Conservation (phyloP, 2,329 filamentous ascomycete species). For the Xylaria sp. region DNA sequence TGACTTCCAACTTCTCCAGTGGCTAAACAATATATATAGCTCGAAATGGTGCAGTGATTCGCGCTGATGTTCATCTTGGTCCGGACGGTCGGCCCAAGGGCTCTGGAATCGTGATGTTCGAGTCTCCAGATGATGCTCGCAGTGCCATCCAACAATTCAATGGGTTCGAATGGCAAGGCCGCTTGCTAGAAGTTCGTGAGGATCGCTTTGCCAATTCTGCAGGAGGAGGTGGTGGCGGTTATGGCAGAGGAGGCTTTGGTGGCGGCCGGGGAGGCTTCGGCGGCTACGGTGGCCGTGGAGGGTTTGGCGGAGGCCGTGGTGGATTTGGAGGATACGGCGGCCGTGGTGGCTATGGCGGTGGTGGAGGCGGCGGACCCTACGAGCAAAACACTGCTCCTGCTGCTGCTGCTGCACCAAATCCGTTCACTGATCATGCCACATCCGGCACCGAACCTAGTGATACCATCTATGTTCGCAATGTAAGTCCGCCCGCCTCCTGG, state of each 20-base stretch:
- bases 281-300: constrained; percentile 59
- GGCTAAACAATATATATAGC: constrained; percentile 52
- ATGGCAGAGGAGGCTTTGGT: constrained; percentile 62
- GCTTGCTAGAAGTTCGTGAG: constrained; percentile 91
- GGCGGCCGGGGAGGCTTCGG: constrained; percentile 63
- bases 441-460: constrained; percentile 85
- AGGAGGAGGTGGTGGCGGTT: constrained; percentile 68
- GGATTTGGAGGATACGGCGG: constrained; percentile 57
- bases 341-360: constrained; percentile 56
- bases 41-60: constrained; percentile 82
- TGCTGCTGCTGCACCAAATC: constrained; percentile 75
- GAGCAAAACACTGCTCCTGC: constrained; percentile 43
- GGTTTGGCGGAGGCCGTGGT: constrained; percentile 58
- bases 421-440: constrained; percentile 93
- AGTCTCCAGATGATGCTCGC: constrained; percentile 91
- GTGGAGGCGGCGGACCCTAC: constrained; percentile 33
- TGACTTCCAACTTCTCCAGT: background rate
- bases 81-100: constrained; percentile 95
- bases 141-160: constrained; percentile 98
- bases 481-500: constrained; percentile 63
- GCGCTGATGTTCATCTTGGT: constrained; percentile 93
- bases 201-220: constrained; percentile 82
- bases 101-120: constrained; percentile 96
- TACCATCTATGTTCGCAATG: constrained; percentile 95
- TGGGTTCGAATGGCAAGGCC: constrained; percentile 98